Evolutionary conservation across 495 filamentous ascomycete genomes (phyloP).

Genomic region (Trichoderma virens): DNA sequence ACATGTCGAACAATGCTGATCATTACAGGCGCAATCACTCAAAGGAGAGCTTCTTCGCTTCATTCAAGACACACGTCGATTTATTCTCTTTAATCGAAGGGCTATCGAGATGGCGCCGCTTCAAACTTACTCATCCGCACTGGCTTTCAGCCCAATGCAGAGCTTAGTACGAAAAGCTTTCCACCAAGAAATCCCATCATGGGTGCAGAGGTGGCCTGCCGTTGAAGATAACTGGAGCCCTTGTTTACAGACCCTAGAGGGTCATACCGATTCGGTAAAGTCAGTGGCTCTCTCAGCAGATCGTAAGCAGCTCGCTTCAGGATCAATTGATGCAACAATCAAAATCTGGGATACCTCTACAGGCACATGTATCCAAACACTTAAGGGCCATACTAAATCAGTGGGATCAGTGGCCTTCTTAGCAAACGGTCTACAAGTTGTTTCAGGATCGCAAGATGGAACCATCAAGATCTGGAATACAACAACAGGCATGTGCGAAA

Average conservation of each 20-base stretch:
- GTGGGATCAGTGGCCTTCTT: slow-evolving; percentile 14
- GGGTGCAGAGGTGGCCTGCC: not conserved
- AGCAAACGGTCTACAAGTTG: slow-evolving; percentile 16
- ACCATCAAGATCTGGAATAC: not conserved
- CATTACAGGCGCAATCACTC: not conserved
- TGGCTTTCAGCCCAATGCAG: slow-evolving; percentile 15
- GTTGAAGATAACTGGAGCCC: slow-evolving; percentile 12
- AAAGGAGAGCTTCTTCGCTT: not conserved
- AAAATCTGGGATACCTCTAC: slow-evolving; percentile 24
- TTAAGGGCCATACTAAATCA: slow-evolving; percentile 15
- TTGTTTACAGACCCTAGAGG: slow-evolving; percentile 16
- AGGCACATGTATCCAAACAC: slow-evolving; percentile 20
- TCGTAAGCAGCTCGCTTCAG: not conserved
- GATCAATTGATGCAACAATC: not conserved
- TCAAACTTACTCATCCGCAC: slow-evolving; percentile 17
- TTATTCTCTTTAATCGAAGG: slow-evolving; percentile 13
- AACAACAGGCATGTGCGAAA: not conserved
- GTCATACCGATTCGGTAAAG: not conserved
- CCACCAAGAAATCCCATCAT: slow-evolving; percentile 9
- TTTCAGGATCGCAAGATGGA: slow-evolving; percentile 12
- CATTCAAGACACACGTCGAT: slow-evolving; percentile 15
- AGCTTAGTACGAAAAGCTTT: slow-evolving; percentile 9
- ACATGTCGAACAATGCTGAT: not conserved
- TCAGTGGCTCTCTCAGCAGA: slow-evolving; percentile 14
- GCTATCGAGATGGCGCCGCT: slow-evolving; percentile 16